Evolutionary conservation across 768 basidiomycete genomes (phyloP).

Genomic region (Agaricus blazei): DNA sequence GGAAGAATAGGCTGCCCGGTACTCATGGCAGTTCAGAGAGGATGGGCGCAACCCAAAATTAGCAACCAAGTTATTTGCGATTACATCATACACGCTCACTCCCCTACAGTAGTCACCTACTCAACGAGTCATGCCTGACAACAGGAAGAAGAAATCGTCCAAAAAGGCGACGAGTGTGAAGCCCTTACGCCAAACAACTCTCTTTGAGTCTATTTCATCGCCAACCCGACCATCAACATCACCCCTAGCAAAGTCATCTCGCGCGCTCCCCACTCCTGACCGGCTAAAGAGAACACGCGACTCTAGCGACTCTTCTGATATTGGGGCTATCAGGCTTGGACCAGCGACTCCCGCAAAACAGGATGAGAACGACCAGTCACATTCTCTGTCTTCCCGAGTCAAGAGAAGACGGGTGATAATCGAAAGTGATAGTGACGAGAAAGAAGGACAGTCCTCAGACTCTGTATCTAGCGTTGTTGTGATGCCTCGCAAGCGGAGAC

Average conservation of each 20-base stretch:
- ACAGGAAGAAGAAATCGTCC: constrained; percentile 3
- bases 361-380: constrained; percentile 10
- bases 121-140: neutral
- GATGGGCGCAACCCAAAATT: neutral
- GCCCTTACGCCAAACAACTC: constrained; percentile 38
- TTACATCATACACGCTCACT: neutral
- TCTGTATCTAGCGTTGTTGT: neutral
- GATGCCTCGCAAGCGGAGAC: constrained; percentile 11
- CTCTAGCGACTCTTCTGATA: constrained; percentile 32
- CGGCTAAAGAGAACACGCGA: constrained; percentile 12
- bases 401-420: constrained; percentile 10
- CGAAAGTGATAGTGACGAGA: constrained; percentile 10
- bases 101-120: neutral
- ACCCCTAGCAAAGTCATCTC: neutral
- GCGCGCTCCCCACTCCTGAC: neutral
- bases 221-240: constrained; percentile 9
- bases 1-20: constrained; percentile 1
- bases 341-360: constrained; percentile 17
- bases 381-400: constrained; percentile 4
- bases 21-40: neutral
- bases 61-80: neutral
- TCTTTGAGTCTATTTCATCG: constrained; percentile 23
- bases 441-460: neutral
- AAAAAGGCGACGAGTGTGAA: constrained; percentile 16
- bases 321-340: constrained; percentile 49